Evolutionary conservation across 1,284 basidiomycete species (phyloP).

Genomic region (Cutaneotrichosporon sp.): DNA sequence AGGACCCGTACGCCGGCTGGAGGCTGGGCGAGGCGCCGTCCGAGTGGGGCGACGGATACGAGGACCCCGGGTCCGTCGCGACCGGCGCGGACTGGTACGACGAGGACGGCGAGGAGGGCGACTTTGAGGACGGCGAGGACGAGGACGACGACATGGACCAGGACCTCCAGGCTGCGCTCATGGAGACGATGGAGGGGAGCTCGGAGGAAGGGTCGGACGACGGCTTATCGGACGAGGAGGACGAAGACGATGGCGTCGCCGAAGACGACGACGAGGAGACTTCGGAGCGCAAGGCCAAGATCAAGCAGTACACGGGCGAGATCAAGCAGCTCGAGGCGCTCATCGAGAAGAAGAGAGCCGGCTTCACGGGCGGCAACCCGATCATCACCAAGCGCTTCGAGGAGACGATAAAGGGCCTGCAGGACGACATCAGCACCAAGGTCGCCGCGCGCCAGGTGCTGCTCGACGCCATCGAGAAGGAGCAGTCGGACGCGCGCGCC

Average conservation of each 20-base stretch:
- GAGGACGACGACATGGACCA: slow-evolving; percentile 38
- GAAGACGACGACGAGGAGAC: slow-evolving; percentile 70
- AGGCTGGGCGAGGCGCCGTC: slow-evolving; percentile 56
- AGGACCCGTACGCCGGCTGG: slow-evolving; percentile 45
- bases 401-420: slow-evolving; percentile 83
- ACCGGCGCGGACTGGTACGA: slow-evolving; percentile 36
- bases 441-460: slow-evolving; percentile 61
- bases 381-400: slow-evolving; percentile 93
- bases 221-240: slow-evolving; percentile 60
- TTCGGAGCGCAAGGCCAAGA: slow-evolving; percentile 58
- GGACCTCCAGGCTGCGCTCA: slow-evolving; percentile 44
- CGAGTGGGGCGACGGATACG: slow-evolving; percentile 67
- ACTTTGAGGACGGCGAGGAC: slow-evolving; percentile 43
- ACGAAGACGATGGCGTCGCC: slow-evolving; percentile 68
- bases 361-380: slow-evolving; percentile 82
- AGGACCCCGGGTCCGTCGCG: slow-evolving; percentile 52
- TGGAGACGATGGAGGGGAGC: slow-evolving; percentile 36
- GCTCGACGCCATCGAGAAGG: slow-evolving; percentile 42
- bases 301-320: slow-evolving; percentile 81
- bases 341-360: slow-evolving; percentile 80
- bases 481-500: slow-evolving; percentile 18
- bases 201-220: slow-evolving; percentile 35
- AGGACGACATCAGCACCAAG: slow-evolving; percentile 83
- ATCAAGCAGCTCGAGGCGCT: slow-evolving; percentile 85
- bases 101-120: slow-evolving; percentile 40